Evolutionary conservation across 495 filamentous ascomycete genomes (phyloP).

Genomic region (Endocarpon pusillum): DNA sequence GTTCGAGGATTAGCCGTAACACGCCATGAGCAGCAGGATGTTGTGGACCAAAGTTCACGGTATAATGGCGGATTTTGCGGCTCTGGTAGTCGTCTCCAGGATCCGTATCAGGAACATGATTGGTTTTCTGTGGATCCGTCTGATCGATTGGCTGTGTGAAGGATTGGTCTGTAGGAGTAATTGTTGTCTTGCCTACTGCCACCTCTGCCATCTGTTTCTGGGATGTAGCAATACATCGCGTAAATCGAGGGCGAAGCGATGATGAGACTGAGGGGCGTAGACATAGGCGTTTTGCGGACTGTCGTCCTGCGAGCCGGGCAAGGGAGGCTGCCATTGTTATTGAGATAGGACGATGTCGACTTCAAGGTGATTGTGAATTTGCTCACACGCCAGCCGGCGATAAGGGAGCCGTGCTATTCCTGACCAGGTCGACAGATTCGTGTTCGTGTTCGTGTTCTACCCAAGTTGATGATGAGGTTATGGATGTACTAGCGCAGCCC

Average conservation of each 20-base stretch:
- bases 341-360: too few relatives aligned
- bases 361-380: too few relatives aligned
- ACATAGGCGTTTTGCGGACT: constrained; percentile 47
- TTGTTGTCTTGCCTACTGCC: constrained; percentile 35
- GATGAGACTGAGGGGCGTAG: constrained; percentile 29
- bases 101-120: constrained; percentile 28
- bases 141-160: constrained; percentile 36
- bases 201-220: constrained; percentile 44
- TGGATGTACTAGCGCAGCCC: too few relatives aligned
- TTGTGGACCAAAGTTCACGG: constrained; percentile 98
- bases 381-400: too few relatives aligned
- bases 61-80: constrained; percentile 95
- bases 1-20: constrained; percentile 89
- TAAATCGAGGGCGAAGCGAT: constrained; percentile 19
- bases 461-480: too few relatives aligned
- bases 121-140: constrained; percentile 22
- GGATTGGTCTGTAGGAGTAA: constrained; percentile 40
- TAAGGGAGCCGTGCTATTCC: too few relatives aligned
- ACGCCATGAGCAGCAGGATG: constrained; percentile 98
- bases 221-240: constrained; percentile 53
- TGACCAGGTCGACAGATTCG: too few relatives aligned
- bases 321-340: constrained; percentile 48
- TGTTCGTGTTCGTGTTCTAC: too few relatives aligned
- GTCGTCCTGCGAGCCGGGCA: constrained; percentile 39
- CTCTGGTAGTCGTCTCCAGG: constrained; percentile 36